Evolutionary conservation across 1,284 basidiomycete genomes (phyloP), one percentile per base, ranked within the genome.

Genomic region (Lentinula novae-zelandiae): DNA sequence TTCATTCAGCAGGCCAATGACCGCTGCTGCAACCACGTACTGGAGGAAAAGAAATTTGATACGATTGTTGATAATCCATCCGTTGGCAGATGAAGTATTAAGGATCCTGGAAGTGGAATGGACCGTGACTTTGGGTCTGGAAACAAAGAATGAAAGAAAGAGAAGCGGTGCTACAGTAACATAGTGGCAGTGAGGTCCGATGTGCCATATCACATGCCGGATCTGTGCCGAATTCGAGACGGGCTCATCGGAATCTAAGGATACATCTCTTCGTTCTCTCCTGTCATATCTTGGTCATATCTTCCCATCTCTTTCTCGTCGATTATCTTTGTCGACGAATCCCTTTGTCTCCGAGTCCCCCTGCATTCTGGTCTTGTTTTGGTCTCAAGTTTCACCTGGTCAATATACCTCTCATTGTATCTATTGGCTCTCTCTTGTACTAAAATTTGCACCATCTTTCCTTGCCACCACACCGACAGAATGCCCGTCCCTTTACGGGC

Each of bases 401-500:
- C 31, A 44, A 20, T 17, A 20, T 17, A 9, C 17, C 22, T 9
- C 39, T 13, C 56, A 53, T 22, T 13, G n/a, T 10, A 17, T 54
- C 22, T 12, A 38, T 34, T 40, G 10, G 33, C 44, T 38, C 9
- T 39, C 38, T 46, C 55, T 62, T 60, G 53, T 53, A 50, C 57
- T 44, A 27, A 22, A 52, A 61, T 56, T 44, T 48, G 40, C 59
- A 54, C 53, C 55, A 55, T 56, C 56, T 58, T 15, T 58, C n/a
- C 52, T 51, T 20, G 58, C 17, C 42, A 34, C 44, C 44, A 33
- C 3, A 27, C 48, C 50, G 20, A 27, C 58, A 67, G 63, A 56
- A 77, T 77, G 75, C 75, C 75, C 61, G 75, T 72, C 66, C 74
- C 75, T 64, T 64, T 73, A 64, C 68, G 75, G 69, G 75, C 76